phyloP scores from a whole-genome alignment of 129 eudicot genomes.

The Chrysanthemum lavandulifolium region DNA sequence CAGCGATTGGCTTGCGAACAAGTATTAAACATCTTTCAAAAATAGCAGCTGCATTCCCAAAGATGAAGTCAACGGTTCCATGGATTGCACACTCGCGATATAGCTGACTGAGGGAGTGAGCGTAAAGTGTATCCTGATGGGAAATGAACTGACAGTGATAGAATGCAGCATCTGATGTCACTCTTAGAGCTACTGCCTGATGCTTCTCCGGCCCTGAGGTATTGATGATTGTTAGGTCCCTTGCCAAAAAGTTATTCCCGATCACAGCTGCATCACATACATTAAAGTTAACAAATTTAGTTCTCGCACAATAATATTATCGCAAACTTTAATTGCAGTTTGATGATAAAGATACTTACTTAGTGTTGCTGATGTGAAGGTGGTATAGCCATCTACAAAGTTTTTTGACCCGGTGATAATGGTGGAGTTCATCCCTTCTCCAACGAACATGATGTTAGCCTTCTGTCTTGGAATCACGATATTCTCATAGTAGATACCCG shows the following conservation, averaged over 20 bases:
- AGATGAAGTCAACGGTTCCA: constrained; percentile 84
- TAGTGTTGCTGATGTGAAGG: constrained; percentile 78
- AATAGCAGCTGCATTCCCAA: constrained; percentile 80
- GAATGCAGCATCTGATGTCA: constrained; percentile 76
- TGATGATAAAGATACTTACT: constrained; percentile 36
- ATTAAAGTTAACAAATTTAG: neutral
- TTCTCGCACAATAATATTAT: no score
- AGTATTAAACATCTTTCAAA: constrained; percentile 65
- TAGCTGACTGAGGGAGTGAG: constrained; percentile 71
- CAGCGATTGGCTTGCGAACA: constrained; percentile 59
- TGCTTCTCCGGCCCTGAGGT: constrained; percentile 76
- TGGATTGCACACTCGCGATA: constrained; percentile 71
- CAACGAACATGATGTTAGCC: constrained; percentile 62
- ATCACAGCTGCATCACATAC: constrained; percentile 66
- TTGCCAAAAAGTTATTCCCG: constrained; percentile 74
- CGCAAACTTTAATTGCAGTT: no score
- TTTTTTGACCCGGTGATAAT: constrained; percentile 61
- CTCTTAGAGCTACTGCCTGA: constrained; percentile 81
- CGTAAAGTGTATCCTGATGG: constrained; percentile 80
- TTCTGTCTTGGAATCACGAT: constrained; percentile 61
- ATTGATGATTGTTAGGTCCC: constrained; percentile 73
- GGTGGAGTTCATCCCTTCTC: constrained; percentile 77
- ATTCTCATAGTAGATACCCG: constrained; percentile 68
- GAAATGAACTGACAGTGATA: constrained; percentile 64
- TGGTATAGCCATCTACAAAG: constrained; percentile 67